A percentile compares a stretch with the other conserved stretches of the same genome.
Evolutionary conservation across 768 basidiomycete species (phyloP).

Genomic region (Punctularia strigosozonata): DNA sequence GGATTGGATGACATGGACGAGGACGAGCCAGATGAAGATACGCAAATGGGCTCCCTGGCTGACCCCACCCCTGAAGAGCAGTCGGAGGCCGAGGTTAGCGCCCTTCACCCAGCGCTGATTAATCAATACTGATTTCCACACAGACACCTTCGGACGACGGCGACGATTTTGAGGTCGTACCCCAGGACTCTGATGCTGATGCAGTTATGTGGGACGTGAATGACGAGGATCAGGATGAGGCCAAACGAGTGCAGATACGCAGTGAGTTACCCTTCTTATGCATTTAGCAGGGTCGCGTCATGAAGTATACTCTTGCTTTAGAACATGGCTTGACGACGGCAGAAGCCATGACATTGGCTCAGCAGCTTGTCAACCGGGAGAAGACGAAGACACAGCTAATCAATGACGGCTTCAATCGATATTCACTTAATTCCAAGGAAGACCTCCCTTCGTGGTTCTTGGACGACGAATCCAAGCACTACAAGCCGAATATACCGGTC

Average conservation of each 20-base stretch:
- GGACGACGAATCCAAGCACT: slow-evolving; percentile 88
- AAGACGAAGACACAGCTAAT: slow-evolving; percentile 82
- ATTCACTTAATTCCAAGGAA: slow-evolving; percentile 86
- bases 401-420: slow-evolving; percentile 92
- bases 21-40: slow-evolving; percentile 23
- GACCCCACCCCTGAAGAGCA: too few species aligned
- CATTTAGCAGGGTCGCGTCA: not conserved
- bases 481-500: slow-evolving; percentile 91
- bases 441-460: slow-evolving; percentile 93
- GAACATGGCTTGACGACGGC: slow-evolving; percentile 77
- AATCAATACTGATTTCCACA: too few species aligned
- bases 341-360: slow-evolving; percentile 87
- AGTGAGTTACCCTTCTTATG: slow-evolving; percentile 32
- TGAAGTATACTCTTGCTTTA: slow-evolving; percentile 18
- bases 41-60: too few species aligned
- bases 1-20: slow-evolving; percentile 27
- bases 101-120: too few species aligned
- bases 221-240: slow-evolving; percentile 61
- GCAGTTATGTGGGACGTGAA: slow-evolving; percentile 73
- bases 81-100: too few species aligned
- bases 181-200: slow-evolving; percentile 48
- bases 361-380: slow-evolving; percentile 81
- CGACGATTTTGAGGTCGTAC: slow-evolving; percentile 67
- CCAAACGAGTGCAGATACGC: slow-evolving; percentile 49
- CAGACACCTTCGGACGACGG: too few species aligned